Conservation (phyloP, 768 basidiomycete genomes). For the Serendipita sp. region DNA sequence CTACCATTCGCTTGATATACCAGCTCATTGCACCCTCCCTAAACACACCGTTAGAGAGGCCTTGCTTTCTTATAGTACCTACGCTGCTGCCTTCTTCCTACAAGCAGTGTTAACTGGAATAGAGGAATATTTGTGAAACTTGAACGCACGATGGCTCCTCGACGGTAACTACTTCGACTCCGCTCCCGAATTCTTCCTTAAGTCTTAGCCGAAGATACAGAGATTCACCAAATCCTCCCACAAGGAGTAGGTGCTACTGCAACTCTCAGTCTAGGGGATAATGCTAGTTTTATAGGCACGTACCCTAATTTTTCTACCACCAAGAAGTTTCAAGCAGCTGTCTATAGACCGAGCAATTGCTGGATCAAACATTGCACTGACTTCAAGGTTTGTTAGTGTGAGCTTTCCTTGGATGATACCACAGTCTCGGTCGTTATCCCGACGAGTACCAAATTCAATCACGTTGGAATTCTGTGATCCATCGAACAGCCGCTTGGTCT, state of each 20-base stretch:
- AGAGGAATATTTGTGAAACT: neutral
- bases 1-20: neutral
- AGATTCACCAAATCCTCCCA: slow-evolving; percentile 8
- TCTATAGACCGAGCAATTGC: neutral
- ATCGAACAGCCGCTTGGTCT: slow-evolving; percentile 8
- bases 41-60: neutral
- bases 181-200: neutral
- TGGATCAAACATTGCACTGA: neutral
- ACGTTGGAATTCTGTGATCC: neutral
- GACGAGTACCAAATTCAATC: slow-evolving; percentile 3
- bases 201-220: neutral
- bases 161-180: neutral
- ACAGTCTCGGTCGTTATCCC: slow-evolving; percentile 5
- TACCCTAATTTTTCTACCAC: neutral
- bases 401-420: slow-evolving; percentile 3
- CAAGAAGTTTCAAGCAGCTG: neutral
- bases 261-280: neutral
- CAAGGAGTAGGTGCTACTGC: neutral
- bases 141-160: neutral
- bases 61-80: neutral
- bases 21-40: neutral
- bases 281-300: neutral
- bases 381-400: neutral
- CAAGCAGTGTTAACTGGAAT: neutral
- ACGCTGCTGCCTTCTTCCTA: neutral